Evolutionary conservation across 179 eudicot species (phyloP).

Genomic region (Carnegiea gigantea): DNA sequence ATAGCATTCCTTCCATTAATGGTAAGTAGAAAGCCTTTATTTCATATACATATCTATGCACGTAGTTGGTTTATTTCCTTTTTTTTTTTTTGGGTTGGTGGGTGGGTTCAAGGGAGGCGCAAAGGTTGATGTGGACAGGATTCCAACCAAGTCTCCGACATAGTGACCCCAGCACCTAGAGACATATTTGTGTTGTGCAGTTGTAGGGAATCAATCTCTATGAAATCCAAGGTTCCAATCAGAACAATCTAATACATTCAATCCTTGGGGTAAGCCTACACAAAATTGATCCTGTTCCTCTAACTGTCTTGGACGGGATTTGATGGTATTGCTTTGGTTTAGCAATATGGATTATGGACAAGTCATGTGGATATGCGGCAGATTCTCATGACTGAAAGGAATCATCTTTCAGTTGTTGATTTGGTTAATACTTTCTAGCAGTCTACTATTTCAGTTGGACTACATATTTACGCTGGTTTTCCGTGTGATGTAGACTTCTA

Average conservation of each 20-base stretch:
- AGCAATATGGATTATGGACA: neutral
- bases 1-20: slow-evolving; percentile 32
- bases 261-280: neutral
- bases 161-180: neutral
- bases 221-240: neutral
- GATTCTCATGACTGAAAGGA: no score
- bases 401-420: no score
- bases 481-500: no score
- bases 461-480: no score
- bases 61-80: neutral
- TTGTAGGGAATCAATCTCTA: neutral
- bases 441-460: no score
- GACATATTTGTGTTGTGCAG: neutral
- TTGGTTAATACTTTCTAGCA: no score
- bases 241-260: neutral
- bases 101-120: neutral
- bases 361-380: neutral
- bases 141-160: no score
- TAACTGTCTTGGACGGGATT: neutral
- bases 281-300: neutral
- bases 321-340: neutral
- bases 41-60: neutral
- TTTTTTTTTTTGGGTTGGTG: neutral
- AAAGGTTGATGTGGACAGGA: no score
- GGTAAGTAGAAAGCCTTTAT: slow-evolving; percentile 13